Evolutionary conservation across 768 basidiomycete genomes (phyloP).

Genomic region (Ephemerocybe angulata): DNA sequence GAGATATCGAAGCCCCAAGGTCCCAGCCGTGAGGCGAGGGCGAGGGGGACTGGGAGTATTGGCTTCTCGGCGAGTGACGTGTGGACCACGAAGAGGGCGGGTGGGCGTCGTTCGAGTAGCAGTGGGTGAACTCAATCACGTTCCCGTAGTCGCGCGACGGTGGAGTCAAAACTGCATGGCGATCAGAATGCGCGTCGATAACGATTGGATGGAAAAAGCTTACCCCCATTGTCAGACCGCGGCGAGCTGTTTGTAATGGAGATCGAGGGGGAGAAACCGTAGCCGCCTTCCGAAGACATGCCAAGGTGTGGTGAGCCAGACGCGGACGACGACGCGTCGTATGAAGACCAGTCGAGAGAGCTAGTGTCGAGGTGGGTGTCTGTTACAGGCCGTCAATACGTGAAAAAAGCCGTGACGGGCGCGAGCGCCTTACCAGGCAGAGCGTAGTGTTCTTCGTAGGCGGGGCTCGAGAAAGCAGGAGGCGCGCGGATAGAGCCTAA

Average conservation of each 20-base stretch:
- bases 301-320: conserved; percentile 9
- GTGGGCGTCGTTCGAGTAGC: conserved; percentile 22
- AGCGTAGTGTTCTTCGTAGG: too few relatives aligned
- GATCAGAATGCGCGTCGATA: not conserved
- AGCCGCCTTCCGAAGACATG: conserved; percentile 10
- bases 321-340: conserved; percentile 21
- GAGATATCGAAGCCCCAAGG: conserved; percentile 21
- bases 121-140: conserved; percentile 30
- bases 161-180: conserved; percentile 27
- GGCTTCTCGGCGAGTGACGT: conserved; percentile 4
- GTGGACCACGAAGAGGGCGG: conserved; percentile 16
- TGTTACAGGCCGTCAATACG: not conserved
- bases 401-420: not conserved
- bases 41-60: conserved; percentile 7
- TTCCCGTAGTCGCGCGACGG: conserved; percentile 31
- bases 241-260: conserved; percentile 29
- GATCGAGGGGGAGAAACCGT: conserved; percentile 25
- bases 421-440: not conserved
- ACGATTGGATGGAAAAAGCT: not conserved
- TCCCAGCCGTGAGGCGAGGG: conserved; percentile 22
- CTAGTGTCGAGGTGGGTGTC: not conserved
- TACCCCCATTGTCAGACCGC: conserved; percentile 33
- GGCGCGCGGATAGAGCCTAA: not conserved
- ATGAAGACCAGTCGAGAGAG: conserved; percentile 11
- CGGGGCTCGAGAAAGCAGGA: too few relatives aligned